phyloP scores from a whole-genome alignment of 352 stramenopile genomes.

The Phytophthora vignae region DNA sequence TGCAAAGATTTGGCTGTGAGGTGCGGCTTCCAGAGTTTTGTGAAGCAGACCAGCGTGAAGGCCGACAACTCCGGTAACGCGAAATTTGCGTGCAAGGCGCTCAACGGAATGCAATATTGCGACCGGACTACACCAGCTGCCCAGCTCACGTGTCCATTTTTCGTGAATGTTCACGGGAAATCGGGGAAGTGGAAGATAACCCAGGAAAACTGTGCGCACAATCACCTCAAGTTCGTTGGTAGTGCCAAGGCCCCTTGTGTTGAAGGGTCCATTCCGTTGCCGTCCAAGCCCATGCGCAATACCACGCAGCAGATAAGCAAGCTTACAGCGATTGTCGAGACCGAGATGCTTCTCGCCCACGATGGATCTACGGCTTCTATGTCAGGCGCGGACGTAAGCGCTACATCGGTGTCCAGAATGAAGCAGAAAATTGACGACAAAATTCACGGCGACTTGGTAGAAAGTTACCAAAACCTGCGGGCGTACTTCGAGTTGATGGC shows the following conservation, averaged over 20 bases:
- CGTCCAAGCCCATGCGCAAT: background rate
- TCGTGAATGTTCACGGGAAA: conserved; percentile 10
- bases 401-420: no score
- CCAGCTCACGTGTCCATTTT: conserved; percentile 7
- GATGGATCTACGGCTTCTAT: no score
- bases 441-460: no score
- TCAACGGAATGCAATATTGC: conserved; percentile 14
- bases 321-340: background rate
- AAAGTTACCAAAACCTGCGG: no score
- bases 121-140: background rate
- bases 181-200: conserved; percentile 13
- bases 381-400: no score
- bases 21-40: conserved; percentile 14
- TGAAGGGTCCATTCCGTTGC: background rate
- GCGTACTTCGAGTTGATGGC: no score
- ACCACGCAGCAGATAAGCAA: background rate
- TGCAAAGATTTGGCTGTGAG: conserved; percentile 2
- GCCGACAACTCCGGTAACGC: conserved; percentile 16
- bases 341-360: no score
- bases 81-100: conserved; percentile 17
- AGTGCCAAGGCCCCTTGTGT: background rate
- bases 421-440: no score
- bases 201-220: conserved; percentile 12
- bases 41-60: conserved; percentile 7
- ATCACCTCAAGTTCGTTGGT: conserved; percentile 9